These are phyloP conservation scores for Crotalaria pallida DNA, from an alignment of 306 rosid species.

Conservation along the genomic window DNA sequence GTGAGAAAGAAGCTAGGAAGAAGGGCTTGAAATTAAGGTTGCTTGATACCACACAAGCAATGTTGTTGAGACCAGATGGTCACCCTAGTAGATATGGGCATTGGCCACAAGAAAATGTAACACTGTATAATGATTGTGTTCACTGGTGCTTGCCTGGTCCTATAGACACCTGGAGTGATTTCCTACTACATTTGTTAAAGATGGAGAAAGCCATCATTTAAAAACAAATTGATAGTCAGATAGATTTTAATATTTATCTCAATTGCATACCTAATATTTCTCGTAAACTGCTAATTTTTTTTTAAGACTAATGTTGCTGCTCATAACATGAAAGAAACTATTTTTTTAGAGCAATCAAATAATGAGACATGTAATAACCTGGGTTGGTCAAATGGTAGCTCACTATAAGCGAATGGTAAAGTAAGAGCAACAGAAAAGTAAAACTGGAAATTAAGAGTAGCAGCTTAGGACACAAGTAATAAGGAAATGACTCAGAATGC, in stretches of 20 bases:
- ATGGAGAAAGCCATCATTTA: slow-evolving; percentile 45
- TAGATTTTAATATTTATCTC: background rate
- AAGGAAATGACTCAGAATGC: too few species aligned
- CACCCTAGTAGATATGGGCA: slow-evolving; percentile 87
- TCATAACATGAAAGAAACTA: too few species aligned
- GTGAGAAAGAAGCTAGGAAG: slow-evolving; percentile 45
- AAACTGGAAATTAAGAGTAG: too few species aligned
- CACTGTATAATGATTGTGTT: slow-evolving; percentile 74
- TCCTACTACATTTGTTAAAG: slow-evolving; percentile 67
- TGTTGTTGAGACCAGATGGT: slow-evolving; percentile 77
- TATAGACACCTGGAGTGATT: slow-evolving; percentile 77
- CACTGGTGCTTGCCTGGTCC: slow-evolving; percentile 95
- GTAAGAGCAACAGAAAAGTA: too few species aligned
- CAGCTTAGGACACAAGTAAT: too few species aligned
- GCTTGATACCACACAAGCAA: slow-evolving; percentile 64
- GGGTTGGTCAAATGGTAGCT: too few species aligned
- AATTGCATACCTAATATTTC: too few species aligned
- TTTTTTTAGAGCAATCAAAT: too few species aligned
- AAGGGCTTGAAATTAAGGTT: slow-evolving; percentile 63
- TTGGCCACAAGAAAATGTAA: slow-evolving; percentile 62
- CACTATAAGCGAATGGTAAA: too few species aligned
- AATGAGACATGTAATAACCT: too few species aligned
- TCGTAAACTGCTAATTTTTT: too few species aligned
- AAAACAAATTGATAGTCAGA: background rate
- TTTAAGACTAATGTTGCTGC: too few species aligned